Evolutionary conservation across 192 early-diverging fungal genomes (phyloP), one percentile per base, ranked within the genome.

Genomic region (Coemansia sp.): DNA sequence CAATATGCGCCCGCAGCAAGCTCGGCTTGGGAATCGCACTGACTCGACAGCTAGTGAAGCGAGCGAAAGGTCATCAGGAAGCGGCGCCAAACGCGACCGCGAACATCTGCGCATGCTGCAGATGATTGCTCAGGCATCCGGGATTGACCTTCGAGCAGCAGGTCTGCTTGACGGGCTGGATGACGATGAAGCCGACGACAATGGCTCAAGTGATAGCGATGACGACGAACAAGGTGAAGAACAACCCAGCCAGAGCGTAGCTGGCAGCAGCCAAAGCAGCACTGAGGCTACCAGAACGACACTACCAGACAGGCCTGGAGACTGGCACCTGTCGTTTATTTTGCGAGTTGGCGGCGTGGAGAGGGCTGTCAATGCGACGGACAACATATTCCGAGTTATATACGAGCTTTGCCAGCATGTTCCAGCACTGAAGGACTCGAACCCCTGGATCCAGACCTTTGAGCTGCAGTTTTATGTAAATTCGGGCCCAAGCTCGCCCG

Each of bases 81-180:
- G 55, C 14, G 55, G 9, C 2, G 8, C 43, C 2, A 53, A 38
- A 3, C 25, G 51, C 30, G 44, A 56, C 29, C 64, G 28, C 10
- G 60, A 56, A 19, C 71, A 67, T 12, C 8, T 73, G 50, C 54
- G 64, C 11, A 62, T 73, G 71, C 65, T 73, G 30, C 64, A 63
- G 46, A 67, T 59, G 49, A 73, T 73, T 60, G 71, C 71, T 11
- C 71, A 43, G 19, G 66, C 65, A 8, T 73, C 71, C 14, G 71
- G 71, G 2, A 73, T 73, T 25, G 59, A 74, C 38, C 35, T 58
- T 9, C 59, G 62, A 9, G 54, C 64, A n/a, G 66, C 58, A 5
- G 80, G 67, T 16, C 51, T 65, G 45, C 18, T 59, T 10, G 63
- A 53, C 1, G 61, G 48, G 6, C 30, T 67, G 32, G 73, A 71